Conservation (phyloP, 1,139 yeast genomes). For the Saccharomyces hybrid region DNA sequence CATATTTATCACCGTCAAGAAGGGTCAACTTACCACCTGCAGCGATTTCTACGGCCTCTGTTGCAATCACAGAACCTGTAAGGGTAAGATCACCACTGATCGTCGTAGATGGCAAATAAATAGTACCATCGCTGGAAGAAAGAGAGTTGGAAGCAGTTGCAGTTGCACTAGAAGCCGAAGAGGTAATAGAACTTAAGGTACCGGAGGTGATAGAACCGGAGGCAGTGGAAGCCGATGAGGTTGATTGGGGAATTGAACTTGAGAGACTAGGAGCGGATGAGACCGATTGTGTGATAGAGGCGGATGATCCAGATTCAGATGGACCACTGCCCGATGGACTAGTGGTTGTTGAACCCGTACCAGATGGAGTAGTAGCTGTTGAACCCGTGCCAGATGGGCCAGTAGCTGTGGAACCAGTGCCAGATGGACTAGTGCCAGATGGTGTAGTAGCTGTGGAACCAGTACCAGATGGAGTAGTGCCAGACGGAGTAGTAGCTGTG, state of each 20-base stretch:
- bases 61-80: not conserved
- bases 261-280: too few species aligned
- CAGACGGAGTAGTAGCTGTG: too few species aligned
- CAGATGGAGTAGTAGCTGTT: too few species aligned
- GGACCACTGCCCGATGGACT: too few species aligned
- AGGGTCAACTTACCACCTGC: not conserved
- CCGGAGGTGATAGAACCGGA: not conserved
- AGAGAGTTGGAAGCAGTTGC: not conserved
- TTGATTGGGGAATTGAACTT: not conserved
- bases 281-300: not conserved
- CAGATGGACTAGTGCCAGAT: too few species aligned
- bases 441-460: too few species aligned
- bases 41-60: not conserved
- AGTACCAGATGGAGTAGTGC: too few species aligned
- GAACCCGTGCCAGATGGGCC: too few species aligned
- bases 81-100: not conserved
- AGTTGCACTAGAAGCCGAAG: not conserved
- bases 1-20: not conserved
- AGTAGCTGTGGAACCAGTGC: too few species aligned
- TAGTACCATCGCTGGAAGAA: not conserved
- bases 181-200: not conserved
- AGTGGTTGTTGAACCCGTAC: too few species aligned
- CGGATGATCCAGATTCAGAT: too few species aligned
- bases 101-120: not conserved
- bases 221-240: not conserved